Evolutionary conservation across 2,329 filamentous ascomycete species (phyloP).

Genomic region (Pseudogymnoascus sp.): DNA sequence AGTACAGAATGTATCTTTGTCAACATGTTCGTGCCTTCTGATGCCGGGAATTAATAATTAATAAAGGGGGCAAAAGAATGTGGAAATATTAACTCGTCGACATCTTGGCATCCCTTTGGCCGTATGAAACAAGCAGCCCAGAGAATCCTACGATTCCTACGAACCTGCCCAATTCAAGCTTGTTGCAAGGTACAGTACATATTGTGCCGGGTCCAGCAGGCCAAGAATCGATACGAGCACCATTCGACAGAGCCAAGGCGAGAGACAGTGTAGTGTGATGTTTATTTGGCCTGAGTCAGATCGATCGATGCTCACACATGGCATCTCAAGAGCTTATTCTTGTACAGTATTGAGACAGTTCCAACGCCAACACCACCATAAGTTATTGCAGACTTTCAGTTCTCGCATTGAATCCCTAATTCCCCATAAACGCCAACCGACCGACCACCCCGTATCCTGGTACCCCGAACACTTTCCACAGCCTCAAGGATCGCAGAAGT

Average conservation of each 20-base stretch:
- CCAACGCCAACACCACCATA: not conserved
- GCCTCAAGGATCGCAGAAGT: conserved; percentile 34
- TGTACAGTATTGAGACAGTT: not conserved
- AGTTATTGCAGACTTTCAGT: not conserved
- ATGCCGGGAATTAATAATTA: not conserved
- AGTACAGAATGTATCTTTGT: not conserved
- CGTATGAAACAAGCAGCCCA: not conserved
- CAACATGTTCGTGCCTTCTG: not conserved
- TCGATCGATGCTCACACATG: not conserved
- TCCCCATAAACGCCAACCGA: not conserved
- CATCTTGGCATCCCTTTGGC: not conserved
- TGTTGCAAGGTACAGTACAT: not conserved
- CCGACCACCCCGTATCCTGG: not conserved
- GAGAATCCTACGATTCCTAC: not conserved
- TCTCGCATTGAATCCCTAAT: not conserved
- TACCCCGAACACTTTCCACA: not conserved
- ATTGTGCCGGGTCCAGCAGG: not conserved
- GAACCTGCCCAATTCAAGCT: not conserved
- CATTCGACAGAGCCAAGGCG: not conserved
- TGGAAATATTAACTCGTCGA: not conserved
- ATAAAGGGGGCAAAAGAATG: not conserved
- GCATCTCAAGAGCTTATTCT: not conserved
- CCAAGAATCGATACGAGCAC: conserved; percentile 1
- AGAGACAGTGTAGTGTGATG: not conserved
- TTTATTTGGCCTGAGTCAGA: conserved; percentile 3